phyloP scores from a whole-genome alignment of 1,284 basidiomycete genomes.

The Lentinus polychrous region DNA sequence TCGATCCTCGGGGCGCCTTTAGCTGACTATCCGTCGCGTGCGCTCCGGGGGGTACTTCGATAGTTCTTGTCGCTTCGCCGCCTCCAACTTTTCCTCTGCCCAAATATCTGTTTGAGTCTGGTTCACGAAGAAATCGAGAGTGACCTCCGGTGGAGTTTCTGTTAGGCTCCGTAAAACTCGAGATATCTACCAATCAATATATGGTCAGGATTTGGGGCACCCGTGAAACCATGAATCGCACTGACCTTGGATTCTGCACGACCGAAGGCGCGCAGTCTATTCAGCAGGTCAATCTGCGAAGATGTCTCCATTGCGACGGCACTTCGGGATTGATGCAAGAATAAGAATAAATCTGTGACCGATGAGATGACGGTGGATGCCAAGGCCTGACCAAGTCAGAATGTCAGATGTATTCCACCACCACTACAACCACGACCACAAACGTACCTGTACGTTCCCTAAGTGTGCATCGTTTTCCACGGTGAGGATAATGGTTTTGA shows the following conservation, averaged over 20 bases:
- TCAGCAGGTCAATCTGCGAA: conserved; percentile 40
- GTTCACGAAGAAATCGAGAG: conserved; percentile 37
- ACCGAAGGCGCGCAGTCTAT: conserved; percentile 38
- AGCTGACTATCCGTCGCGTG: background rate
- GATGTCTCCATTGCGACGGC: conserved; percentile 48
- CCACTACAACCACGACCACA: background rate
- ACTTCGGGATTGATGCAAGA: conserved; percentile 48
- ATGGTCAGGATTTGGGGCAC: background rate
- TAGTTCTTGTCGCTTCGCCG: conserved; percentile 32
- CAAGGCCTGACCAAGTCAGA: conserved; percentile 38
- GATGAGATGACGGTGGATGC: conserved; percentile 50
- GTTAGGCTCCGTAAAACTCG: conserved; percentile 43
- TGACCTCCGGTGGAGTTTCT: conserved; percentile 40
- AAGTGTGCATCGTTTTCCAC: conserved; percentile 41
- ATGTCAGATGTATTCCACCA: background rate
- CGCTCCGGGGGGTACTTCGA: conserved; percentile 14
- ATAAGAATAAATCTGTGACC: conserved; percentile 57
- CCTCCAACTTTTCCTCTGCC: conserved; percentile 56
- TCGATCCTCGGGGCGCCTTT: background rate
- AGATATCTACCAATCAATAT: conserved; percentile 32
- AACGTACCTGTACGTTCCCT: conserved; percentile 41
- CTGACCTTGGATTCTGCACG: conserved; percentile 49
- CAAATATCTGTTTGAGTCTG: conserved; percentile 52
- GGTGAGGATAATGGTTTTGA: conserved; percentile 44
- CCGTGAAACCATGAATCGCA: background rate